Evolutionary conservation across 768 basidiomycete genomes (phyloP), one percentile per base, ranked within the genome.

Genomic region (Lanmaoa pseudosensibilis): DNA sequence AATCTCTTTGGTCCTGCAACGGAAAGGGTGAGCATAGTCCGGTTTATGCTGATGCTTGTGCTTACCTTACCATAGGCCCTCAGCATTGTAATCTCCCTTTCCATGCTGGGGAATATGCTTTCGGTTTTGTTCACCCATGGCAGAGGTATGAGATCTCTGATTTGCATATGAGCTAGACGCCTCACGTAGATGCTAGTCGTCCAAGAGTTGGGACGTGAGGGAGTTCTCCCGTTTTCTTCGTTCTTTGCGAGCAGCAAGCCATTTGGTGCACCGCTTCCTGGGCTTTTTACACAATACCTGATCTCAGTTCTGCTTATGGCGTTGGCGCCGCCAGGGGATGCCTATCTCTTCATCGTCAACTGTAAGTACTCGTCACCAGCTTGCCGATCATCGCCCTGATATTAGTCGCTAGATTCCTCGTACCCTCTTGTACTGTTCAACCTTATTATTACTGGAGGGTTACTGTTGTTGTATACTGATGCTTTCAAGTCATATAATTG

Each of bases 211-310:
- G 88, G 87, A 0, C 77, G 87, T 15, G 87, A 90, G 62, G 88
- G 86, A 1, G 75, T 88, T 25, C 73, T 90, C 9, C 88, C 88
- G 0, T 84, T 72, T 60, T 81, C 90, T 0, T 75, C 77, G 1
- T 80, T 88, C 66, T 88, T 90, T 60, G 81, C 87, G 1, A 86
- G 83, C 65, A 88, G 83, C 66, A 82, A 83, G 59, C 89, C 88
- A 0, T 91, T 87, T 70, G 74, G 78, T 55, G 82, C 88, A 0
- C 90, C 90, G 0, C 67, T 86, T 2, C 75, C 82, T 0, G 88
- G 86, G 0, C 73, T 92, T 4, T 78, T 84, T 46, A 73, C 78
- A 0, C 87, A 88, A 61, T 91, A 83, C 69, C 19, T 82, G 6
- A 64, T 88, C 16, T 87, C 86, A 0, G 77, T 81, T 21, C 60